phyloP scores from a whole-genome alignment of 2,329 filamentous ascomycete genomes.

The Penicillium sp. region DNA sequence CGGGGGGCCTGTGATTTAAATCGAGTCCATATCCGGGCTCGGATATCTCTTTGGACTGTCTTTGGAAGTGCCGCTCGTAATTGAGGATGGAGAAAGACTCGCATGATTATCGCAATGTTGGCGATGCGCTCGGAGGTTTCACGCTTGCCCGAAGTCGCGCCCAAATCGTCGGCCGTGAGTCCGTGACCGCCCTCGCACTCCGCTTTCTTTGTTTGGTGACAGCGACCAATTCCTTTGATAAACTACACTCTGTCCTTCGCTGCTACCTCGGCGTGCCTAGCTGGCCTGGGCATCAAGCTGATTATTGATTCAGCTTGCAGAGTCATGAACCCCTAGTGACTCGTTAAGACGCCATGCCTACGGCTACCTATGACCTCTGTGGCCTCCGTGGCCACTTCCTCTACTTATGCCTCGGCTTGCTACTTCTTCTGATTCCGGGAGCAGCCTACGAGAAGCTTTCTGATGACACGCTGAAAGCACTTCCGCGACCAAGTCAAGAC shows the following conservation, averaged over 20 bases:
- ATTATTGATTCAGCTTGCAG: not conserved
- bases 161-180: constrained; percentile 6
- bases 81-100: constrained; percentile 33
- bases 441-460: constrained; percentile 65
- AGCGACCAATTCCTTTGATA: not conserved
- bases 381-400: constrained; percentile 33
- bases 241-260: not conserved
- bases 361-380: constrained; percentile 30
- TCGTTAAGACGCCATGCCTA: constrained; percentile 25
- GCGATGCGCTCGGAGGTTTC: constrained; percentile 7
- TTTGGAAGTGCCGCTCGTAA: constrained; percentile 31
- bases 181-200: constrained; percentile 7
- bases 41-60: constrained; percentile 29
- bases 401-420: constrained; percentile 27
- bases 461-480: constrained; percentile 68
- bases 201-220: constrained; percentile 16
- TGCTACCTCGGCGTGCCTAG: constrained; percentile 4
- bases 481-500: constrained; percentile 72
- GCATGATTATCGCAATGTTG: constrained; percentile 23
- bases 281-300: constrained; percentile 6
- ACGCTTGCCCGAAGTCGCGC: constrained; percentile 6
- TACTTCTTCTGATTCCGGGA: constrained; percentile 26
- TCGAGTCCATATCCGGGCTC: constrained; percentile 28
- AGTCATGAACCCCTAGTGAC: constrained; percentile 17
- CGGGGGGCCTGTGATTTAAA: constrained; percentile 31